phyloP scores from a whole-genome alignment of 192 early-diverging fungal species.

The Coemansia interrupta region DNA sequence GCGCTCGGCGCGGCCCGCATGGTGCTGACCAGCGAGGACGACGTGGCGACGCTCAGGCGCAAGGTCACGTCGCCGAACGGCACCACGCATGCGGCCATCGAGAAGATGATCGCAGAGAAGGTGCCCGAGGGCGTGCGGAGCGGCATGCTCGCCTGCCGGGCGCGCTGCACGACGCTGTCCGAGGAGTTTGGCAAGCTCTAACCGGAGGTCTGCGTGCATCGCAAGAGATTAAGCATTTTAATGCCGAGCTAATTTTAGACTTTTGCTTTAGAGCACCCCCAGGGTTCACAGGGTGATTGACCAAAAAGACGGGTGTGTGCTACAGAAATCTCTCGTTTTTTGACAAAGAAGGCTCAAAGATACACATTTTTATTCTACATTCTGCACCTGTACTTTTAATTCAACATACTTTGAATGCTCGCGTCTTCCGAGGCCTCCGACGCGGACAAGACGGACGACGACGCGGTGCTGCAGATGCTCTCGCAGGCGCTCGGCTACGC shows the following conservation, averaged over 20 bases:
- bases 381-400: too few relatives aligned
- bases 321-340: too few relatives aligned
- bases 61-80: conserved; percentile 93
- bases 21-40: conserved; percentile 65
- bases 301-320: too few relatives aligned
- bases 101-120: conserved; percentile 61
- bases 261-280: neutral
- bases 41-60: conserved; percentile 69
- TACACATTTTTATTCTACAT: too few relatives aligned
- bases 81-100: conserved; percentile 87
- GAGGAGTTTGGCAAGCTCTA: conserved; percentile 50
- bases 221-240: too few relatives aligned
- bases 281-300: too few relatives aligned
- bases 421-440: neutral
- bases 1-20: conserved; percentile 88
- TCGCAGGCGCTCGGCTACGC: neutral
- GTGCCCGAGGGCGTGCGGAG: conserved; percentile 34
- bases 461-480: conserved; percentile 1
- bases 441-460: neutral
- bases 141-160: conserved; percentile 29
- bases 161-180: conserved; percentile 28
- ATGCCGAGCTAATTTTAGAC: neutral
- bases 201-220: too few relatives aligned
- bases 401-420: neutral
- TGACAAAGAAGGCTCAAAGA: too few relatives aligned